These are phyloP conservation scores for Flaveria bidentis DNA, from an alignment of 129 eudicot genomes.

Conservation along the genomic window DNA sequence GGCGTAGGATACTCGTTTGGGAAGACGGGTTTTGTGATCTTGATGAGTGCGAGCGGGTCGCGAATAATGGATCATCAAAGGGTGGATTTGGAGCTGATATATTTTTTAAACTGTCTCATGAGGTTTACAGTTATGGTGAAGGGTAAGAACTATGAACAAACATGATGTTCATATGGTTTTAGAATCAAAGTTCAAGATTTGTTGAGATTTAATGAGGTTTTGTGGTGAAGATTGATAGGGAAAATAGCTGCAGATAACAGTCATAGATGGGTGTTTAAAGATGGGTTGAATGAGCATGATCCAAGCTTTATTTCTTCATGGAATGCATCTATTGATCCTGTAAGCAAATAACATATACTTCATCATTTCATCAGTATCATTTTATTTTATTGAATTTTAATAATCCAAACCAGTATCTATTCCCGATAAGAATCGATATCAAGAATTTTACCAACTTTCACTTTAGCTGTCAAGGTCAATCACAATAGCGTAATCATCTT, in stretches of 20 bases:
- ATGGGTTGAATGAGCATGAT: slow-evolving; percentile 59
- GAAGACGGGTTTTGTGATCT: slow-evolving; percentile 90
- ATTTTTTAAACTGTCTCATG: slow-evolving; percentile 86
- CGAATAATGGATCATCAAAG: slow-evolving; percentile 43
- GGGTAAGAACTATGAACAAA: slow-evolving; percentile 51
- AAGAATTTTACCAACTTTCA: too few relatives aligned
- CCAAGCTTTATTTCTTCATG: slow-evolving; percentile 64
- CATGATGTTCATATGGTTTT: neutral
- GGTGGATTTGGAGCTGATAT: slow-evolving; percentile 70
- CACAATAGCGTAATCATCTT: too few relatives aligned
- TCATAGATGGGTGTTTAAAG: slow-evolving; percentile 83
- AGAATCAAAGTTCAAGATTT: neutral
- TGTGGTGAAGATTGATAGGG: slow-evolving; percentile 67
- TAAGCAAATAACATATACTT: slow-evolving; percentile 36
- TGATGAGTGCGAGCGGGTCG: slow-evolving; percentile 58
- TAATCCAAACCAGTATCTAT: too few relatives aligned
- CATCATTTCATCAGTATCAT: neutral
- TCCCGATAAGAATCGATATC: too few relatives aligned
- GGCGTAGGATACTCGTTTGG: slow-evolving; percentile 85
- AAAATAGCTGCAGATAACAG: slow-evolving; percentile 87
- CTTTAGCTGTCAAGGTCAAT: too few relatives aligned
- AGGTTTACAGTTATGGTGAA: slow-evolving; percentile 82
- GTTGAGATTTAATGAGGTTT: slow-evolving; percentile 1
- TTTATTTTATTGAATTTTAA: too few relatives aligned
- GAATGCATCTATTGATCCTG: slow-evolving; percentile 77